Percentiles rank a stretch among this genome's conserved stretches.
phyloP scores from a whole-genome alignment of 2,329 filamentous ascomycete genomes.

The Penicillium janthinellum region DNA sequence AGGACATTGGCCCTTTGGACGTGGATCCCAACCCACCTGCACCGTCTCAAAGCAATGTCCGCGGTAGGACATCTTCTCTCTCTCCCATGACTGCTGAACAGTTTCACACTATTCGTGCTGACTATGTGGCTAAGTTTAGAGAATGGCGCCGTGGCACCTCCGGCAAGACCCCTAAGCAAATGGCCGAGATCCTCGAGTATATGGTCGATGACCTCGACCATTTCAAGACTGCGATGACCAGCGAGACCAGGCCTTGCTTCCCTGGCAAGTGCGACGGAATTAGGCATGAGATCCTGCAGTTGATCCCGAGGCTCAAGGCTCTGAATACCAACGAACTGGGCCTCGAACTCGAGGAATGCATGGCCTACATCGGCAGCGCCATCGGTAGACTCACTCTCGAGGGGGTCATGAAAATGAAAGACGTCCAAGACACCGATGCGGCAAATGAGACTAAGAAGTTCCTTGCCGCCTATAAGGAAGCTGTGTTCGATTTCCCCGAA shows the following conservation, averaged over 20 bases:
- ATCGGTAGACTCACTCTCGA: neutral
- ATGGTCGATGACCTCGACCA: conserved; percentile 4
- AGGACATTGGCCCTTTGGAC: neutral
- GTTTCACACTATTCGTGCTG: neutral
- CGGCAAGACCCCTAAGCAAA: neutral
- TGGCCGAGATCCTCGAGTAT: conserved; percentile 4
- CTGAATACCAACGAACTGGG: neutral
- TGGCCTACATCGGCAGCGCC: conserved; percentile 1
- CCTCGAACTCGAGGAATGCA: neutral
- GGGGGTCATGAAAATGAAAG: neutral
- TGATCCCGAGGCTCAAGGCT: neutral
- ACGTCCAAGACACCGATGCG: neutral
- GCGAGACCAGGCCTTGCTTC: neutral
- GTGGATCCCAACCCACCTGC: neutral
- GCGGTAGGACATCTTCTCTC: neutral
- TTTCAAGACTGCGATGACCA: neutral
- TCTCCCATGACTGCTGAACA: neutral
- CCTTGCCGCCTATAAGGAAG: neutral
- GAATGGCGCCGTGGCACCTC: neutral
- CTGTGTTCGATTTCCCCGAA: neutral
- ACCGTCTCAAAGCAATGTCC: neutral
- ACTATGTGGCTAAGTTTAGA: neutral
- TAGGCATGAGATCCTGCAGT: neutral
- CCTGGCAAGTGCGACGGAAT: neutral
- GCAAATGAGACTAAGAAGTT: neutral